Base-by-base conservation (phyloP, 441 rosid species). In the Manihot esculenta region DNA sequence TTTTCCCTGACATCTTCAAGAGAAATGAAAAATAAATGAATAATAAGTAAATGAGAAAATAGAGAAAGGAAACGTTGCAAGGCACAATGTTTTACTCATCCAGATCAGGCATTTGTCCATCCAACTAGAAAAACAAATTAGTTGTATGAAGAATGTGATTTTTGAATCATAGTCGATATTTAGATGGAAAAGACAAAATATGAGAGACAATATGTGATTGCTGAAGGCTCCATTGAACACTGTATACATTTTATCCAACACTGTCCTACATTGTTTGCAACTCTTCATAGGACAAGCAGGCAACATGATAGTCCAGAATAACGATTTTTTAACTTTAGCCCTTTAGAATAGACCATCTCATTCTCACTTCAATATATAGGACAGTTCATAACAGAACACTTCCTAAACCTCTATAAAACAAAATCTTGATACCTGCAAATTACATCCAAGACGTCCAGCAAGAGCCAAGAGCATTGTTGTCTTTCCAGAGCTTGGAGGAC, bases 401-500 rank as follows among this genome's bases (percentile, higher is more conserved):
- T 24, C 30, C 41, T 11, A 50, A 17, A 44, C 12, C 18, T 48
- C 26, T 8, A 42, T 30, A 76, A 38, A 57, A 15, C 6, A 23
- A 51, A 54, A 41, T 59, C 65, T 45, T 1, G 20, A 38, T 80
- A 94, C 99, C 97, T 88, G 90, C 83, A 95, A 86, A 80, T 81
- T 76, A 64, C 59, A 64, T 58, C 87, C 88, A 58, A 93, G 94
- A 30, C 98, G 94, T 66, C 98, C 99, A 66, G 98, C 98, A 64
- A 95, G 91, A 70, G 97, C 96, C 85, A 92, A 75, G 68, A 95
- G 89, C n/a, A 95, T 64, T 1, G 95, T 91, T 10, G 99, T 95
- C 87, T 95, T 95, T 73, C 99, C 99, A 7, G 97, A 91, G 89
- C 98, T 91, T 35, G 99, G 99, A 83, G 99, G 99, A 70, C 99